Evolutionary conservation across 768 basidiomycete genomes (phyloP), one percentile per base, ranked within the genome.

Genomic region (Amanita inopinata): DNA sequence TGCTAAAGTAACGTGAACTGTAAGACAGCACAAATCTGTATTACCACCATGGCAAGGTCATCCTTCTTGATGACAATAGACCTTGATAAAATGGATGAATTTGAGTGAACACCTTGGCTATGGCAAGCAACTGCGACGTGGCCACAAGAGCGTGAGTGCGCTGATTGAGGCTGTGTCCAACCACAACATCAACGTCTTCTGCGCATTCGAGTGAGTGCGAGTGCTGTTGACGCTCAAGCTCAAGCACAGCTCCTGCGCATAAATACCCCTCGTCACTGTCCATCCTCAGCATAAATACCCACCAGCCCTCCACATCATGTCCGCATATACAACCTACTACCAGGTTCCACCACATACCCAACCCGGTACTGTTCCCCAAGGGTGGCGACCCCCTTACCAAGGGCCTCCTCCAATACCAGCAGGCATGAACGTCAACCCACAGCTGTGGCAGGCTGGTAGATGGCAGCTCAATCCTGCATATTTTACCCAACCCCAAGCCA

Each of bases 351-450:
- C 43, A 27, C 37, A 44, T 44, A 44, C 43, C 43, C 43, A 44
- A 14, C 43, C 27, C 11, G 28, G 9, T 37, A 20, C 43, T 27
- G 35, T 46, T 39, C 45, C 45, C 37, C 36, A 38, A 30, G 45
- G 45, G 30, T 46, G 45, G 45, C 45, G 27, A 8, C 69, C 67
- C 5, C 69, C 69, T 0, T 69, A 56, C 39, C 56, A 59, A n/a
- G 67, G 66, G 11, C 70, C 74, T 5, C 76, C 80, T n/a, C 80
- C 80, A 11, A 62, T 69, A 11, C 78, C 80, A 4, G 48, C 66
- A 4, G 71, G 73, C 24, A 49, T 63, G 14, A 57, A 60, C 31
- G 55, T 72, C 3, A 69, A 66, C 42, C 61, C 63, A 1, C 62
- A 67, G 32, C 66, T 69, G 43, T 78, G 76, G 76, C 65, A 71